These are phyloP conservation scores for Orbilia brochopaga DNA, from an alignment of 2,329 filamentous ascomycete species.

Conservation along the genomic window DNA sequence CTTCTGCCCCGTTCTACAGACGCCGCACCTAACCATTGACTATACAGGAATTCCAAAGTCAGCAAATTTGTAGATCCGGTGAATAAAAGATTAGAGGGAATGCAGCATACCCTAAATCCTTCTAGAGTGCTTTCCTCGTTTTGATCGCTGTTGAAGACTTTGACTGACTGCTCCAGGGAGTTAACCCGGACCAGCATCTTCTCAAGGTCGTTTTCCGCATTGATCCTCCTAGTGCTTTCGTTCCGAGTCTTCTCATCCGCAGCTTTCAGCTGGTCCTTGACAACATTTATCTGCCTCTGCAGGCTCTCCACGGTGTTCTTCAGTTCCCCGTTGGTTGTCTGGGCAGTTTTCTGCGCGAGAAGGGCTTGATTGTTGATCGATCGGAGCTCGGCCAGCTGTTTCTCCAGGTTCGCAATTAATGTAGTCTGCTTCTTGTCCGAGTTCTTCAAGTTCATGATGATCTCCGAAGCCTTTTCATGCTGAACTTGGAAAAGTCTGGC, in stretches of 20 bases:
- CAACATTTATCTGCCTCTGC: slow-evolving; percentile 75
- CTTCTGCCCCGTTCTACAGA: slow-evolving; percentile 92
- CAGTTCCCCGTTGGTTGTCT: slow-evolving; percentile 73
- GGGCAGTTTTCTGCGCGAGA: slow-evolving; percentile 75
- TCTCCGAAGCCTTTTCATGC: slow-evolving; percentile 88
- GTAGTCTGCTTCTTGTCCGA: slow-evolving; percentile 78
- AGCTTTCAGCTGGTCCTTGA: slow-evolving; percentile 74
- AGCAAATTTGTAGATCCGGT: slow-evolving; percentile 53
- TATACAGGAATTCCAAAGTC: slow-evolving; percentile 58
- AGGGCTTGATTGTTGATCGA: slow-evolving; percentile 75
- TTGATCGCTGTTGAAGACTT: slow-evolving; percentile 79
- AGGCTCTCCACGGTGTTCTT: slow-evolving; percentile 73
- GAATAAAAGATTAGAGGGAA: background rate
- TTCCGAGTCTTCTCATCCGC: slow-evolving; percentile 74
- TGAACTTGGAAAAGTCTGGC: slow-evolving; percentile 79
- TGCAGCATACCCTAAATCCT: slow-evolving; percentile 72
- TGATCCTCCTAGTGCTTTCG: slow-evolving; percentile 68
- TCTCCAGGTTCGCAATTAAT: slow-evolving; percentile 81
- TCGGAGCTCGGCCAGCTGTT: slow-evolving; percentile 82
- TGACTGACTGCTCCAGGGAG: slow-evolving; percentile 79
- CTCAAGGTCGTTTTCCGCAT: slow-evolving; percentile 75
- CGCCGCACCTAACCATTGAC: slow-evolving; percentile 82
- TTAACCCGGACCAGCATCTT: slow-evolving; percentile 78
- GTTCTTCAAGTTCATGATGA: slow-evolving; percentile 91
- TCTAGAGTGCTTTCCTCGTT: slow-evolving; percentile 54